Base-by-base conservation (phyloP, 1,284 basidiomycete genomes). In the Chiua sp. region DNA sequence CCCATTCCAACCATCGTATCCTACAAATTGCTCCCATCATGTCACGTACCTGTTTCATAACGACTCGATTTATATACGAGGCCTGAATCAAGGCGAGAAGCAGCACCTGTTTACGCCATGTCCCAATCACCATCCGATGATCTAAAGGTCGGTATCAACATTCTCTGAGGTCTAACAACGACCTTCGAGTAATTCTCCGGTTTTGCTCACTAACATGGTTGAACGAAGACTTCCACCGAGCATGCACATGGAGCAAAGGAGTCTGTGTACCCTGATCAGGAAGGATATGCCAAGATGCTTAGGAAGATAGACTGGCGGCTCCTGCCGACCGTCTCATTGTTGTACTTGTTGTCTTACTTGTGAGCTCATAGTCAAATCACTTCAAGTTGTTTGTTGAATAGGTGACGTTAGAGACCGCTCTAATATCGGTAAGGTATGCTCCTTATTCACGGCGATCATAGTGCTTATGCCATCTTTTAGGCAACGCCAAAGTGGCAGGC, bases 271-370 rank as follows among this genome's bases (percentile, higher is more conserved):
- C 47, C 63, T 20, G 60, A 67, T 7, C 64, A 73, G 46, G 66
- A 49, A n/a, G 75, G 77, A 53, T 68, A 66, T 46, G 59, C 64
- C 23, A 75, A 68, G 52, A 65, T 81, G 23, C 66, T 82, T 57
- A 72, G 79, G 52, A 83, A 82, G 66, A 71, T 83, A 47, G 82
- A 84, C 63, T 65, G 73, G 54, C 77, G 80, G 63, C 63, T 83
- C 15, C 65, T 84, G 46, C 82, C 82, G 2, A 77, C 80, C 52
- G 72, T 83, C 44, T 79, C 80, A 5, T 64, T 86, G 28, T 75
- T 87, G 7, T 87, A 87, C 67, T 77, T 87, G 35, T 77, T 83
- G 51, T 82, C 78, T 0, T 82, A 81, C 65, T 67, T 83, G 81
- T 82, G 63, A 70, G 81, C n/a, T 71, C 22, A n/a, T 11, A 4